phyloP scores from a whole-genome alignment of 345 rosid genomes.

The Cardamine resedifolia region DNA sequence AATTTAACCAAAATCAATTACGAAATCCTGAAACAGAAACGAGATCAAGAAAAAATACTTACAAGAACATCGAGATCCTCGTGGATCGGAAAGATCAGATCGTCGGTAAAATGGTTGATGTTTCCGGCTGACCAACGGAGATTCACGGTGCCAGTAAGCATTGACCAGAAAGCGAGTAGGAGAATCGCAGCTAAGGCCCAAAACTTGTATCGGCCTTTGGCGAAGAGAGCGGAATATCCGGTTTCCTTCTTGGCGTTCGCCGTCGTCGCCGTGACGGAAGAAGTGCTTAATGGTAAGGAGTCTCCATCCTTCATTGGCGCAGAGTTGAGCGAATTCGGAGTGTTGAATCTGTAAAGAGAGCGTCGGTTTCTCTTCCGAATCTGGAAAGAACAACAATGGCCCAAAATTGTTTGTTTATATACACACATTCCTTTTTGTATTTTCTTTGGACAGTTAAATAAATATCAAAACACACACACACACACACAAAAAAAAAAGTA shows the following conservation, averaged over 20 bases:
- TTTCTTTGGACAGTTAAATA: neutral
- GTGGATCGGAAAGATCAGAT: slow-evolving; percentile 49
- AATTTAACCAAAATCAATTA: neutral
- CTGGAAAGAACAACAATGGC: neutral
- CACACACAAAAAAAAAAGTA: too few species aligned
- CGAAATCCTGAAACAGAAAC: neutral
- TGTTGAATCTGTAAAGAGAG: slow-evolving; percentile 7
- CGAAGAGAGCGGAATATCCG: slow-evolving; percentile 48
- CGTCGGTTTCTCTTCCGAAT: slow-evolving; percentile 23
- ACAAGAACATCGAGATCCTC: slow-evolving; percentile 83
- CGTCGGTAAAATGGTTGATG: slow-evolving; percentile 60
- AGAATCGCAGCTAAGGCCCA: slow-evolving; percentile 82
- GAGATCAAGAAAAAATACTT: slow-evolving; percentile 28
- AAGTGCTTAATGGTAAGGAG: slow-evolving; percentile 45
- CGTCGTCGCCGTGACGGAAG: slow-evolving; percentile 39
- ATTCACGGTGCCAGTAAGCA: slow-evolving; percentile 81
- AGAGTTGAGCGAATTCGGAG: slow-evolving; percentile 8
- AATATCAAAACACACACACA: neutral
- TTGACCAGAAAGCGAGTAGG: slow-evolving; percentile 76
- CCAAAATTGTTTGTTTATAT: slow-evolving; percentile 6
- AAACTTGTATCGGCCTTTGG: slow-evolving; percentile 68
- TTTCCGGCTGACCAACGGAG: slow-evolving; percentile 78
- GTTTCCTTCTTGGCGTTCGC: slow-evolving; percentile 49
- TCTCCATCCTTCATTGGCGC: slow-evolving; percentile 69
- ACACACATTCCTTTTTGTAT: neutral